Conservation (phyloP, 2,329 filamentous ascomycete genomes). For the Ophiostoma perfectum region DNA sequence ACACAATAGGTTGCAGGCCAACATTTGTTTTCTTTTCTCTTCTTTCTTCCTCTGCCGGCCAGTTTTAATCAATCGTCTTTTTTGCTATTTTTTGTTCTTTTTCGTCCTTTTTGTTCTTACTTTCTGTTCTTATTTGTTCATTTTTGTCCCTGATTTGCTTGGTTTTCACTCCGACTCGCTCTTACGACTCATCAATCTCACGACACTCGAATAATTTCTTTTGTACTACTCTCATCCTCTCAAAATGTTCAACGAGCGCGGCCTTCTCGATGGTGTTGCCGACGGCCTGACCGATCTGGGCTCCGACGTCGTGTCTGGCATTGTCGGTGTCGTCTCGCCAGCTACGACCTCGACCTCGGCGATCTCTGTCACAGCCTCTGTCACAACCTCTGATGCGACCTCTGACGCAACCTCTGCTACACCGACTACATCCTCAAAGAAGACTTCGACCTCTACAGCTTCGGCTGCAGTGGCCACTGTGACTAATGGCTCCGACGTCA, state of each 20-base stretch:
- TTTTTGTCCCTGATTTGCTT: neutral
- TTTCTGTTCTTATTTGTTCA: neutral
- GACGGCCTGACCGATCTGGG: constrained; percentile 1
- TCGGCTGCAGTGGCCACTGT: constrained; percentile 5
- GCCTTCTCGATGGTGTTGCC: constrained; percentile 15
- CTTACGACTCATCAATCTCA: neutral
- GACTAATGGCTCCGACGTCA: neutral
- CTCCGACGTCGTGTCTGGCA: constrained; percentile 13
- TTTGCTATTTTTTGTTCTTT: neutral
- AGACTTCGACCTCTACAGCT: neutral
- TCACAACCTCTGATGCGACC: neutral
- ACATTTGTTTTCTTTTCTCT: constrained; percentile 15
- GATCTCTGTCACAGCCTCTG: neutral
- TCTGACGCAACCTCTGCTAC: neutral
- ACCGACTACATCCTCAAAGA: neutral
- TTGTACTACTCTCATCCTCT: neutral
- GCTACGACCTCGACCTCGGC: constrained; percentile 6
- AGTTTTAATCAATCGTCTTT: constrained; percentile 6
- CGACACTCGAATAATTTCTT: constrained; percentile 7
- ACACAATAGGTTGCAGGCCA: constrained; percentile 21
- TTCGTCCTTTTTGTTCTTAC: neutral
- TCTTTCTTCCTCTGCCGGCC: constrained; percentile 13
- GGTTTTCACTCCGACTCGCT: neutral
- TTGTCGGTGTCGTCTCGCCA: neutral
- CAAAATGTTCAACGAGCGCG: constrained; percentile 18